Base-by-base conservation (phyloP, 2,329 filamentous ascomycete species). In the Stemphylium vesicarium region DNA sequence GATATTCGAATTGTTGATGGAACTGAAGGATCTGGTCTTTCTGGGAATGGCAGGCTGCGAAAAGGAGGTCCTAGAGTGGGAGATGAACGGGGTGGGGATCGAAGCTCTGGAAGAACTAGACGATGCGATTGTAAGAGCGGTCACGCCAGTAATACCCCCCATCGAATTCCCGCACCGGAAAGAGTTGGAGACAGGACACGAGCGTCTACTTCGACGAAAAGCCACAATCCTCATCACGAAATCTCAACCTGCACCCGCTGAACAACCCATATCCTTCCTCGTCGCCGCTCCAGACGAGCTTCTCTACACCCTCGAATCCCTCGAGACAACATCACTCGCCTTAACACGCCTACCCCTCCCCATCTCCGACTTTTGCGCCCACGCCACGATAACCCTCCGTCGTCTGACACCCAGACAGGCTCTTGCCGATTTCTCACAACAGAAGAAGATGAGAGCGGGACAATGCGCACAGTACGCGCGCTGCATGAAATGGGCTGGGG, bases 1-100 rank as follows among this genome's bases (percentile, higher is more conserved):
- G 68, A 72, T 72, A 24, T 72, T 73, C 36, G 71, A 74, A 39
- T 43, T 74, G 3, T 54, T 73, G 10, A 68, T 74, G 65, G 71
- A 74, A 35, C 45, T 72, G 10, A 74, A 74, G 41, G 71, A 74
- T 16, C 46, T 73, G 3, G 55, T 72, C 1, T 71, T 66, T 32
- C 40, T 61, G 40, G 69, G 64, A 8, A 71, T 71, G 64, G 47
- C 57, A 15, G 63, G 62, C 10, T 72, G 68, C 33, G 61, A 60
- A 10, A 58, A 61, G 8, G 65, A 70, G 16, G 66, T 73, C 1
- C 26, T 72, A 9, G 71, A 72, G 22, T 72, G 69, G 67, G 70
- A 73, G 24, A 36, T 70, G 1, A 63, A 69, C 32, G 62, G 64
- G 10, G 49, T 53, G 7, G 57, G 51, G 5, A 69, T 66, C 9